Evolutionary conservation across 768 basidiomycete genomes (phyloP).

Genomic region (Rubroboletus satanas): DNA sequence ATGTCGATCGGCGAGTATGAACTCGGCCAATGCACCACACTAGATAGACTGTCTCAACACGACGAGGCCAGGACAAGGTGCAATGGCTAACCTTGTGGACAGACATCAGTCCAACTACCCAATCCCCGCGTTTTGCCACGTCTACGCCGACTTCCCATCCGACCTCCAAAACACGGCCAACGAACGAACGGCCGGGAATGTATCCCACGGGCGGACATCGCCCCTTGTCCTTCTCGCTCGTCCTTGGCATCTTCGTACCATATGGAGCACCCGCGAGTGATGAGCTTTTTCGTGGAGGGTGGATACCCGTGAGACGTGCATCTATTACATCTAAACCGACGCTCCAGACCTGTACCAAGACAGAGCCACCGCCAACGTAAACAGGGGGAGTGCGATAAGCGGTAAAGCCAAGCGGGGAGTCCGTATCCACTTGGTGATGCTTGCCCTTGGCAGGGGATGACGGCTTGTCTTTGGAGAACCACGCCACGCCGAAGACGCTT

Average conservation of each 20-base stretch:
- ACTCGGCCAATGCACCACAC: conserved; percentile 88
- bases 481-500: conserved; percentile 25
- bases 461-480: conserved; percentile 29
- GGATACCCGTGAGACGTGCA: conserved; percentile 56
- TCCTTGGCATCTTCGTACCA: conserved; percentile 16
- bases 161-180: conserved; percentile 76
- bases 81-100: conserved; percentile 63
- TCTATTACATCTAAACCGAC: conserved; percentile 80
- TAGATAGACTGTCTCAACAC: conserved; percentile 29
- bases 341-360: conserved; percentile 88
- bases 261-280: conserved; percentile 19
- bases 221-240: conserved; percentile 26
- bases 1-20: conserved; percentile 77
- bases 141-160: conserved; percentile 62
- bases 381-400: conserved; percentile 69
- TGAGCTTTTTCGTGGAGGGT: conserved; percentile 13
- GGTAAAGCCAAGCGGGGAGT: conserved; percentile 57
- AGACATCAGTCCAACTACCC: conserved; percentile 81
- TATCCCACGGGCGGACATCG: conserved; percentile 50
- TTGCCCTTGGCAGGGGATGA: conserved; percentile 11
- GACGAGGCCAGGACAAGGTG: background rate
- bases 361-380: conserved; percentile 61
- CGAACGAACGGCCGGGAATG: conserved; percentile 84
- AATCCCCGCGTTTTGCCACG: conserved; percentile 71
- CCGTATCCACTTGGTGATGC: conserved; percentile 5